Evolutionary conservation across 495 filamentous ascomycete genomes (phyloP), one percentile per base, ranked within the genome.

Genomic region (Friedmanniomyces endolithicus): DNA sequence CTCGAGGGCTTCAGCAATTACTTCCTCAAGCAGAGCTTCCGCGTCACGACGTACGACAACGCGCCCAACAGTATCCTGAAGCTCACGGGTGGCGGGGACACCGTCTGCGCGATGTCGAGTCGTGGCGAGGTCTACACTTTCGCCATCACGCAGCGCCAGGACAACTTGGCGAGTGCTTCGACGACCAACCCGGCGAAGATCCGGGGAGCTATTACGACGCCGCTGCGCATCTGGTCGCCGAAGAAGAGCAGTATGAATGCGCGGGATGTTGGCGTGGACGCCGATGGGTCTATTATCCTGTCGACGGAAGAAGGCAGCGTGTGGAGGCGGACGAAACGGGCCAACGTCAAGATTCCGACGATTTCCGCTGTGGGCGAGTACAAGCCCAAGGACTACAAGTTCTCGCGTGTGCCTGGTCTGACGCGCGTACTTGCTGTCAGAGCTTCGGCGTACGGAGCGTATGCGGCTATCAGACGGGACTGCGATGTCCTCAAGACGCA

Each of bases 221-320:
- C 88, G 12, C 75, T 84, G 46, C 78, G 85, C 50, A 83, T 94
- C 31, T 98, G 92, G 92, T 80, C 81, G 27, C 67, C 84, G 17
- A 83, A 80, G 61, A 90, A 86, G 60, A 81, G 79, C 2, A 80
- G 86, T 53, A 94, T 94, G 78, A 88, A 87, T 11, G 90, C 85
- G 9, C 78, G 76, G 57, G 94, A 95, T 60, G 85, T 94, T 17
- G 86, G 81, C 57, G 83, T 98, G 6, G 87, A 88, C 14, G 87
- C 94, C 65, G 86, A 96, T 72, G 94, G 89, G 7, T 95, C 89
- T 1, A 87, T 98, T 56, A 94, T 98, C 55, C 80, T 98, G 54
- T 90, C 87, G 60, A 97, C 92, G 1, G 76, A 87, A 53, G 88
- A 87, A 34, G 92, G 92, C 6, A 90, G 86, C 43, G 90, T 95